Percentiles rank a stretch among this genome's conserved stretches.
These are phyloP conservation scores for Hypholoma fasciculare DNA, from an alignment of 768 basidiomycete species.

Conservation along the genomic window DNA sequence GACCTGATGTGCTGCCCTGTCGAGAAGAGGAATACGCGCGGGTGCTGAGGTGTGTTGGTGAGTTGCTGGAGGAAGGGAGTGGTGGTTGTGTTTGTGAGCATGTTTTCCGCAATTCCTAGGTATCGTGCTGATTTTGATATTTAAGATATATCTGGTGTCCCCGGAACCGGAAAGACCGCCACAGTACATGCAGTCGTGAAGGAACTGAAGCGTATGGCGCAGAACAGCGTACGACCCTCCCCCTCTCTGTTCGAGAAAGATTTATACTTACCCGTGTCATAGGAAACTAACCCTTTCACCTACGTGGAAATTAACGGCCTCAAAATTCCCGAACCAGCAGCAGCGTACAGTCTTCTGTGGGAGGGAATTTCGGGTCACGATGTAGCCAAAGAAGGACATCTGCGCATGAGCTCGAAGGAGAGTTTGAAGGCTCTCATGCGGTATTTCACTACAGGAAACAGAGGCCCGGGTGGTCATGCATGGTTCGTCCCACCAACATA, in stretches of 20 bases:
- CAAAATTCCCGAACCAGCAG: constrained; percentile 88
- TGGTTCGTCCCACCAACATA: constrained; percentile 54
- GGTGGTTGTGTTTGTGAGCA: constrained; percentile 93
- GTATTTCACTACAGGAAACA: constrained; percentile 71
- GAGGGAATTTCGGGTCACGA: constrained; percentile 87
- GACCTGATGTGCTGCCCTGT: constrained; percentile 89
- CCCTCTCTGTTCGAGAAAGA: neutral
- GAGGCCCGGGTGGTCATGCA: constrained; percentile 83
- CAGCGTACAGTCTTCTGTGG: constrained; percentile 92
- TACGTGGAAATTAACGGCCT: constrained; percentile 99
- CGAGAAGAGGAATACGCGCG: constrained; percentile 81
- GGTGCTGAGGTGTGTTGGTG: constrained; percentile 75
- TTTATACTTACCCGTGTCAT: neutral
- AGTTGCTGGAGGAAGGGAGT: constrained; percentile 87
- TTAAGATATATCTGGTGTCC: constrained; percentile 94
- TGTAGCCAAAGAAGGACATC: constrained; percentile 56
- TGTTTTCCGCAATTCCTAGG: neutral
- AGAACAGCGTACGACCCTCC: constrained; percentile 58
- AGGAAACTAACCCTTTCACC: constrained; percentile 94
- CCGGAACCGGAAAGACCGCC: constrained; percentile 99
- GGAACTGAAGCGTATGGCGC: constrained; percentile 87
- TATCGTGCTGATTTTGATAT: neutral
- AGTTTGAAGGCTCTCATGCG: constrained; percentile 76
- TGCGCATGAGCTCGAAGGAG: constrained; percentile 75
- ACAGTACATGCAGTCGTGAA: constrained; percentile 93